Base-by-base conservation (phyloP, 2,329 filamentous ascomycete species). In the Didymellaceae sp. region DNA sequence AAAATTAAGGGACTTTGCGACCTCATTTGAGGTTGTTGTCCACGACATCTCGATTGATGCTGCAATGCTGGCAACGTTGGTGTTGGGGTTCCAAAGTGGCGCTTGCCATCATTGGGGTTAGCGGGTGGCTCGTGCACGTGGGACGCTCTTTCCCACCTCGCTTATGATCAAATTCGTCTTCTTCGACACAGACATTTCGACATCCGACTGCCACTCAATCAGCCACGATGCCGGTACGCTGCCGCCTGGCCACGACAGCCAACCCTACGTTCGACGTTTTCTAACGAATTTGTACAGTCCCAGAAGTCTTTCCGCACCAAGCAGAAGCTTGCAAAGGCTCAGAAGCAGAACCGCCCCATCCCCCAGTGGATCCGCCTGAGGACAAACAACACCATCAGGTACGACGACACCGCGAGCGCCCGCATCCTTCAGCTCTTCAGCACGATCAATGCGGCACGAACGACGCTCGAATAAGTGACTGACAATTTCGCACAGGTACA, bases 291-390 rank as follows among this genome's bases (percentile, higher is more conserved):
- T 25, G 7, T 39, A 77, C 79, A 97, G 93, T 93, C 89, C 88
- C 91, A 99, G 85, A 99, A 99, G 89, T 90, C 92, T 78, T 99
- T 99, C 91, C 90, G 92, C 80, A 97, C 92, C 82, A 99, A 99
- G 92, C 89, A 95, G 82, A 99, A 99, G 94, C 91, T 99, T 84
- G 94, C 94, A 78, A 97, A 93, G 86, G 94, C 94, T 78, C 93
- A 97, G 86, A 97, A 96, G 88, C 93, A 97, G 86, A 99, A 99
- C 89, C 89, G 94, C 79, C 94, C 94, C 73, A 97, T 99, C 79
- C 94, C 94, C 68, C 94, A 99, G 86, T 99, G 94, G 94, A 97
- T 99, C 79, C 89, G 94, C 78, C 87, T 99, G 76, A 89, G 93
- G 80, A 97, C 94, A 74, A 89, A 87, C 81, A 99, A 99, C 88